Percentiles rank a stretch among this genome's conserved stretches.
phyloP scores from a whole-genome alignment of 345 rosid genomes.

The Excoecaria cochinchinensis region DNA sequence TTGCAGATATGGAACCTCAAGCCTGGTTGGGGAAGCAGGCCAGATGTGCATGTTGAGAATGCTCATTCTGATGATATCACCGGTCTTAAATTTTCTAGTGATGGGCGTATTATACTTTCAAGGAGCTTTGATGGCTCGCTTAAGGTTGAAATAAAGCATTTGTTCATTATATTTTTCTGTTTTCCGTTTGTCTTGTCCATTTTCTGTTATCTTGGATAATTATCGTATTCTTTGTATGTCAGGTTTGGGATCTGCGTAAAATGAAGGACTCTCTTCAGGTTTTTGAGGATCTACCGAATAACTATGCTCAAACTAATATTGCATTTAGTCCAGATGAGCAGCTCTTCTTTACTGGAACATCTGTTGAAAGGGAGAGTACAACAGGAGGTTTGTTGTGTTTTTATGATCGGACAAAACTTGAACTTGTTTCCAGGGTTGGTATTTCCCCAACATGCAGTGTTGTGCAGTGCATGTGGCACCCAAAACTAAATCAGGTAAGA shows the following conservation, averaged over 20 bases:
- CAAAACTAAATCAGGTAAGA: constrained; percentile 88
- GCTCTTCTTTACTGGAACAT: constrained; percentile 86
- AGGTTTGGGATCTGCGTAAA: constrained; percentile 97
- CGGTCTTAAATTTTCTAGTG: constrained; percentile 83
- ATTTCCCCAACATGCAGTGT: constrained; percentile 85
- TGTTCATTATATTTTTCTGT: constrained; percentile 5
- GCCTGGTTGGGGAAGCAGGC: constrained; percentile 99
- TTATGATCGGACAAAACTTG: constrained; percentile 75
- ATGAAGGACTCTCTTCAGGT: constrained; percentile 69
- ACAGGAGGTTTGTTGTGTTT: constrained; percentile 87
- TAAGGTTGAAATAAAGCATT: constrained; percentile 51
- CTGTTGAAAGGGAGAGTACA: constrained; percentile 82
- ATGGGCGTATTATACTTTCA: constrained; percentile 67
- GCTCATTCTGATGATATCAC: constrained; percentile 94
- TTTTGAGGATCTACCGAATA: constrained; percentile 85
- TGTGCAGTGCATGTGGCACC: constrained; percentile 92
- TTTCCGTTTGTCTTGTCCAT: constrained; percentile 11
- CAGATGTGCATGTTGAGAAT: constrained; percentile 71
- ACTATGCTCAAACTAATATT: constrained; percentile 91
- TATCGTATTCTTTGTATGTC: constrained; percentile 11
- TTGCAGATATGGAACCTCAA: constrained; percentile 84
- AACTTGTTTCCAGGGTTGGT: constrained; percentile 86
- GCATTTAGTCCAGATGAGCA: constrained; percentile 93
- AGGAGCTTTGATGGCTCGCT: constrained; percentile 89
- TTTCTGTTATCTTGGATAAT: constrained; percentile 7